These are phyloP conservation scores for Pyrenochaeta sp. DNA, from an alignment of 2,329 filamentous ascomycete genomes.

Conservation along the genomic window DNA sequence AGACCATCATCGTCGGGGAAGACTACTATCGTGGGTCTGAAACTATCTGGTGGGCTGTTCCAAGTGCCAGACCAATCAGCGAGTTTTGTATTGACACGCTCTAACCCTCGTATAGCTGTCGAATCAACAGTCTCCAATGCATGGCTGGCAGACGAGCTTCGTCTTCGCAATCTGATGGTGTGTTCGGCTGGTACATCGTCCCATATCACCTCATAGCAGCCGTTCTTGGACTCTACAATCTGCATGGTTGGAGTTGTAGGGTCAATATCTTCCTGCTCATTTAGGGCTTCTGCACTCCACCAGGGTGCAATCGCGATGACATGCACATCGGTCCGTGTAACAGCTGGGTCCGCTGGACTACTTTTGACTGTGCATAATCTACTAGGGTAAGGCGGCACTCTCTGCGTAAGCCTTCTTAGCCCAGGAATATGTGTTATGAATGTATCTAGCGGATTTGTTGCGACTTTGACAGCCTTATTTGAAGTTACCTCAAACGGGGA, in stretches of 20 bases:
- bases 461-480: background rate
- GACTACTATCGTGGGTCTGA: slow-evolving; percentile 37
- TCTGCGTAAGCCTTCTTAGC: background rate
- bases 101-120: slow-evolving; percentile 27
- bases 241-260: slow-evolving; percentile 46
- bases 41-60: slow-evolving; percentile 19
- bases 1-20: slow-evolving; percentile 37
- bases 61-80: slow-evolving; percentile 38
- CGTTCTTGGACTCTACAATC: slow-evolving; percentile 37
- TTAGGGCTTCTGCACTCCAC: slow-evolving; percentile 2
- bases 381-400: slow-evolving; percentile 12
- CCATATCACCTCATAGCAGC: slow-evolving; percentile 44
- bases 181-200: slow-evolving; percentile 32
- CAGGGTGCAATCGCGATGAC: slow-evolving; percentile 40
- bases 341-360: slow-evolving; percentile 33
- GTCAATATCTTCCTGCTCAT: slow-evolving; percentile 12
- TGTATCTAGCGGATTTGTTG: background rate
- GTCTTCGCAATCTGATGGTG: slow-evolving; percentile 8
- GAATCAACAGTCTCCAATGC: slow-evolving; percentile 22
- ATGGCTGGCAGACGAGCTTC: slow-evolving; percentile 31
- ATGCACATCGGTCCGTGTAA: slow-evolving; percentile 47
- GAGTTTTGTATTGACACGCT: slow-evolving; percentile 43
- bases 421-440: background rate
- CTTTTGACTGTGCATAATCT: slow-evolving; percentile 25
- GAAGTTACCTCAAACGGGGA: slow-evolving; percentile 7